These are phyloP conservation scores for Mycena vitilis DNA, from an alignment of 768 basidiomycete genomes.

Conservation along the genomic window DNA sequence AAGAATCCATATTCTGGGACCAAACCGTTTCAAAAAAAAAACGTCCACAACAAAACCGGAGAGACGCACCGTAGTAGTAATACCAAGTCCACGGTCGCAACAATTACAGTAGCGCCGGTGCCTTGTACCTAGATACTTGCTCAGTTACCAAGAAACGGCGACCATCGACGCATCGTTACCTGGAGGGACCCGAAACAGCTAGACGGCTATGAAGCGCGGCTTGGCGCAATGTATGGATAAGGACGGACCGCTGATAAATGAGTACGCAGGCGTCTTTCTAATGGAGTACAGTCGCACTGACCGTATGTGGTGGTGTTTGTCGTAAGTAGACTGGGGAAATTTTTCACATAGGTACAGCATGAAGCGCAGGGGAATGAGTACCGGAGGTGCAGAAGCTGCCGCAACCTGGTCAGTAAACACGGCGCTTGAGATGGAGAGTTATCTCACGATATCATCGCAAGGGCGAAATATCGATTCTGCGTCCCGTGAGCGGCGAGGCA, in stretches of 20 bases:
- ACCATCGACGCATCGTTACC: neutral
- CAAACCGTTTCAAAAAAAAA: neutral
- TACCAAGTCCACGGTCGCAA: neutral
- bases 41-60: no score
- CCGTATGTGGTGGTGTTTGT: neutral
- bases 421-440: neutral
- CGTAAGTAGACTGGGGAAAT: neutral
- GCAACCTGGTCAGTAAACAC: neutral
- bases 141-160: neutral
- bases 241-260: neutral
- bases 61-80: slow-evolving; percentile 4
- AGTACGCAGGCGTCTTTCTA: neutral
- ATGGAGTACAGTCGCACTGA: neutral
- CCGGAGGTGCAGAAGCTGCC: neutral
- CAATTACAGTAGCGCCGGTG: neutral
- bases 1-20: slow-evolving; percentile 20
- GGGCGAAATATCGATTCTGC: slow-evolving; percentile 1
- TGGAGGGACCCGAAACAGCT: neutral
- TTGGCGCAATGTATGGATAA: neutral
- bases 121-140: slow-evolving; percentile 2
- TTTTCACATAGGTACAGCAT: neutral
- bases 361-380: neutral
- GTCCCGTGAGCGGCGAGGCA: neutral
- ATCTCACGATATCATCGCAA: neutral
- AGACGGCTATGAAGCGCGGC: neutral